phyloP scores from a whole-genome alignment of 352 stramenopile genomes.

The Halophytophthora batemanensis region DNA sequence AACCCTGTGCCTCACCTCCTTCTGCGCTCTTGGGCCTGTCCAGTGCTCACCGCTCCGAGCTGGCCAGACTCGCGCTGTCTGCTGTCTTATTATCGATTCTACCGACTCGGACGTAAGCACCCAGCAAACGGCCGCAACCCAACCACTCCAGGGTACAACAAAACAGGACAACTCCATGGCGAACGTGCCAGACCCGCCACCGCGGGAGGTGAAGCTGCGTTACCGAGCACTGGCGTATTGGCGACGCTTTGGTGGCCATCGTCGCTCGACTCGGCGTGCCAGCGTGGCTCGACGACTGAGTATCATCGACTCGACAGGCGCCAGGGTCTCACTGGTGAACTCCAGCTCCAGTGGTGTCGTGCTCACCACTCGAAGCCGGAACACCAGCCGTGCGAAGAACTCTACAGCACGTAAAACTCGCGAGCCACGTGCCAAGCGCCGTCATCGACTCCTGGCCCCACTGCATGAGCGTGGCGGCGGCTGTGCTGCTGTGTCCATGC shows the following conservation, averaged over 20 bases:
- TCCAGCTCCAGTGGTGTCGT: background rate
- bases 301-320: constrained; percentile 4
- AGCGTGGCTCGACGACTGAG: constrained; percentile 7
- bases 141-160: background rate
- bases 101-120: background rate
- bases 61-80: no score
- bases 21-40: background rate
- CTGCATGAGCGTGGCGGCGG: constrained; percentile 6
- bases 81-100: background rate
- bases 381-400: constrained; percentile 7
- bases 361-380: constrained; percentile 11
- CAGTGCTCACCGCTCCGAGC: background rate
- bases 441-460: constrained; percentile 11
- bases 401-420: constrained; percentile 2
- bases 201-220: constrained; percentile 20
- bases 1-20: background rate
- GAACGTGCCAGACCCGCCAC: constrained; percentile 8
- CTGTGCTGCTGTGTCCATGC: background rate
- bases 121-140: background rate
- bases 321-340: constrained; percentile 1
- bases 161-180: background rate
- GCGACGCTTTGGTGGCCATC: constrained; percentile 20
- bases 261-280: background rate
- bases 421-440: constrained; percentile 5
- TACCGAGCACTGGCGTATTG: constrained; percentile 23